Percentiles rank a stretch among this genome's conserved stretches.
Conservation (phyloP, 257 asterid genomes). For the Catharanthus roseus region DNA sequence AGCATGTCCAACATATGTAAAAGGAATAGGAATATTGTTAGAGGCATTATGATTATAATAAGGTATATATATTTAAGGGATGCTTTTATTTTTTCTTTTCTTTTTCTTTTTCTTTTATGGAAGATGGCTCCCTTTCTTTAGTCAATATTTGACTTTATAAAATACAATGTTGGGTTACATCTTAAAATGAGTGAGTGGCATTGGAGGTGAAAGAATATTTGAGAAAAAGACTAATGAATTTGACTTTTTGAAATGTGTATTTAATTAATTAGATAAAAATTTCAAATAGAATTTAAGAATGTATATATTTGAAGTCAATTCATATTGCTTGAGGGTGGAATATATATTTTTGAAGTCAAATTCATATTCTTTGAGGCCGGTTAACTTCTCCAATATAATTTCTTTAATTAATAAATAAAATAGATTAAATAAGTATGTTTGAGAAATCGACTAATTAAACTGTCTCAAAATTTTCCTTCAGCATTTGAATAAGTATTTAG, state of each 20-base stretch:
- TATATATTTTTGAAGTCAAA: too few species aligned
- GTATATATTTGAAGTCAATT: too few species aligned
- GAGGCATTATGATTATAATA: constrained; percentile 13
- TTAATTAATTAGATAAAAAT: background rate
- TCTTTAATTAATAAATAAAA: too few species aligned
- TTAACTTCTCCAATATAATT: too few species aligned
- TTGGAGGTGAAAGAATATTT: background rate
- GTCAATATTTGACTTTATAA: background rate
- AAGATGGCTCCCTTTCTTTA: background rate
- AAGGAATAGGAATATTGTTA: constrained; percentile 17
- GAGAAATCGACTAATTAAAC: too few species aligned
- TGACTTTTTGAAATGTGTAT: background rate
- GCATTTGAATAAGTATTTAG: too few species aligned
- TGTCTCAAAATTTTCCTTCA: too few species aligned
- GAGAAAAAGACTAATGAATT: background rate
- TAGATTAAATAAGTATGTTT: too few species aligned
- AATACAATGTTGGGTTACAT: background rate
- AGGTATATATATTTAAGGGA: background rate
- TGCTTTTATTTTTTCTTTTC: background rate
- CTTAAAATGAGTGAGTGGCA: background rate
- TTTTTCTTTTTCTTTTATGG: background rate
- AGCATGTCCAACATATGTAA: constrained; percentile 8
- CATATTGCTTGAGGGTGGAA: too few species aligned
- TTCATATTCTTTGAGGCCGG: too few species aligned
- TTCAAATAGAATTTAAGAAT: too few species aligned